Percentiles rank a stretch among this genome's conserved stretches.
phyloP scores from a whole-genome alignment of 2,329 filamentous ascomycete genomes.

The Chaetomium globosum region DNA sequence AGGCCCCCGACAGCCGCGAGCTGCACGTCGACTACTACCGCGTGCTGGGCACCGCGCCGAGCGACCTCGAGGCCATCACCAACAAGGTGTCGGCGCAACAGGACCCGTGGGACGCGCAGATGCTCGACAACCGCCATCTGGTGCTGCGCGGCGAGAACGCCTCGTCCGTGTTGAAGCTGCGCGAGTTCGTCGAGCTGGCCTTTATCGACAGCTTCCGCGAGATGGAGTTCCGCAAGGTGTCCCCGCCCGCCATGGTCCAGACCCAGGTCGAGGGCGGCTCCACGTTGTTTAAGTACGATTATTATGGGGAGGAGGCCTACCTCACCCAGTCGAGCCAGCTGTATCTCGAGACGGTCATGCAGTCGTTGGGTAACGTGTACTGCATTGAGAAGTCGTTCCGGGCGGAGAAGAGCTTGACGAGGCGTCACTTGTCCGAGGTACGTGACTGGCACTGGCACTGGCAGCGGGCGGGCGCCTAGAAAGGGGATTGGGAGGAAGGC shows the following conservation, averaged over 20 bases:
- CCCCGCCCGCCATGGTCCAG: constrained; percentile 87
- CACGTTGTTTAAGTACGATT: constrained; percentile 78
- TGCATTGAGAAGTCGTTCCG: constrained; percentile 99
- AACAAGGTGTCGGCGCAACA: constrained; percentile 66
- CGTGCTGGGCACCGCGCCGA: constrained; percentile 76
- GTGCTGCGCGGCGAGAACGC: constrained; percentile 81
- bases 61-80: constrained; percentile 88
- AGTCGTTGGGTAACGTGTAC: constrained; percentile 90
- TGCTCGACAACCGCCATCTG: constrained; percentile 82
- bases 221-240: constrained; percentile 76
- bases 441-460: neutral
- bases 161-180: constrained; percentile 84
- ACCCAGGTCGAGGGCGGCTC: constrained; percentile 92
- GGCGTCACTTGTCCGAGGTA: constrained; percentile 82
- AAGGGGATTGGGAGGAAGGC: neutral
- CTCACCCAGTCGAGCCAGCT: constrained; percentile 96
- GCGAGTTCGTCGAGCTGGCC: constrained; percentile 76
- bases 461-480: no score
- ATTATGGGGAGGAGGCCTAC: constrained; percentile 74
- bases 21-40: constrained; percentile 88
- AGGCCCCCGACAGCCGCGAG: constrained; percentile 82
- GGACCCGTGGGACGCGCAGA: constrained; percentile 59
- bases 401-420: constrained; percentile 92
- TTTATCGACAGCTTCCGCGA: constrained; percentile 81
- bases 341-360: constrained; percentile 93